Evolutionary conservation across 2,329 filamentous ascomycete species (phyloP).

Genomic region (Botrytis aclada): DNA sequence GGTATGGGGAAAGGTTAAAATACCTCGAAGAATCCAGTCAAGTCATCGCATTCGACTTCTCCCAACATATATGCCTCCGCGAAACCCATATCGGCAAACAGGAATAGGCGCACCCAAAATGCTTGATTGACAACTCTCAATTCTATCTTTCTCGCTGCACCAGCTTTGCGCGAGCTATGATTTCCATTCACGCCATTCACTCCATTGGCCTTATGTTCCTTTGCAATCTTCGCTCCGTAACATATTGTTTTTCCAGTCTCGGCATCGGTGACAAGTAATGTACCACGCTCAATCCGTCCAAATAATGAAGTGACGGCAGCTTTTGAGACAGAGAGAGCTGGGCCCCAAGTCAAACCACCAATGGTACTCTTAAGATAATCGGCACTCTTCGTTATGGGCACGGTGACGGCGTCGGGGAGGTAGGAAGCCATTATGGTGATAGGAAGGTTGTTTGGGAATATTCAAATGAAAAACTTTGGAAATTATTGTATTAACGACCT

Average conservation of each 20-base stretch:
- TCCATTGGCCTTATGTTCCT: slow-evolving; percentile 38
- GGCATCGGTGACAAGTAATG: slow-evolving; percentile 49
- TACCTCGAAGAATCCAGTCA: slow-evolving; percentile 67
- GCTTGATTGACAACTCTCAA: slow-evolving; percentile 61
- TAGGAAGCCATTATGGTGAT: slow-evolving; percentile 34
- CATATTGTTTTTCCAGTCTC: slow-evolving; percentile 42
- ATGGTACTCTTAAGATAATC: slow-evolving; percentile 43
- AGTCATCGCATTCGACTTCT: slow-evolving; percentile 63
- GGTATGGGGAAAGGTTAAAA: slow-evolving; percentile 6
- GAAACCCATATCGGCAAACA: slow-evolving; percentile 75
- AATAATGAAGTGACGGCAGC: slow-evolving; percentile 46
- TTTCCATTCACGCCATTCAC: slow-evolving; percentile 26
- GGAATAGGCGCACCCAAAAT: slow-evolving; percentile 66
- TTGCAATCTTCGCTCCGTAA: slow-evolving; percentile 48
- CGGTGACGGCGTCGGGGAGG: slow-evolving; percentile 40
- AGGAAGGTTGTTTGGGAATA: background rate
- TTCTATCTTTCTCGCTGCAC: slow-evolving; percentile 46
- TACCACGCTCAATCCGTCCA: slow-evolving; percentile 47
- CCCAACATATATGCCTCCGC: slow-evolving; percentile 65
- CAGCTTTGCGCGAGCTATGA: slow-evolving; percentile 40
- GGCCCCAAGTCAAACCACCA: slow-evolving; percentile 45
- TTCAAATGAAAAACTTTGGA: background rate
- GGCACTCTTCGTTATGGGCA: slow-evolving; percentile 41
- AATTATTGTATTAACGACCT: background rate
- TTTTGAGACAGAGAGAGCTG: slow-evolving; percentile 42